phyloP scores from a whole-genome alignment of 805 yeast species.

The Myxozyma melibiosi region DNA sequence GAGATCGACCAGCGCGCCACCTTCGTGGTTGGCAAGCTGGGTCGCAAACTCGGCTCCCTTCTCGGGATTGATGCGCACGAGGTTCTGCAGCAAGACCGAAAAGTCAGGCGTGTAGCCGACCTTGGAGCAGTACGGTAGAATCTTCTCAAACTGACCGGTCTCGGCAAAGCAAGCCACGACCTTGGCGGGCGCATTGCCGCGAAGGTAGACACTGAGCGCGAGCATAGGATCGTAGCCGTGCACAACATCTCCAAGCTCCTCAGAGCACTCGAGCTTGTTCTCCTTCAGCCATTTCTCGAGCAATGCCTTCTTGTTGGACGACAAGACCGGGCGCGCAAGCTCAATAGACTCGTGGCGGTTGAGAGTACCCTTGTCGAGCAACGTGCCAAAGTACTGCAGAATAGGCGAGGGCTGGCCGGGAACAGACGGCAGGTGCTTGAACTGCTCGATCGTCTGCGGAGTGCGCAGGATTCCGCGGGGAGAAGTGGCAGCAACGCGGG shows the following conservation, averaged over 20 bases:
- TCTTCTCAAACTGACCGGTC: slow-evolving; percentile 94
- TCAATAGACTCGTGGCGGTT: slow-evolving; percentile 93
- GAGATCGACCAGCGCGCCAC: slow-evolving; percentile 64
- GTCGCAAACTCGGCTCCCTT: slow-evolving; percentile 97
- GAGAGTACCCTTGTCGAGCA: slow-evolving; percentile 88
- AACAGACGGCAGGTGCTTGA: slow-evolving; percentile 85
- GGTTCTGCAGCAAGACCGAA: slow-evolving; percentile 83
- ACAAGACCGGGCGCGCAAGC: slow-evolving; percentile 91
- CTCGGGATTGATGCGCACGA: slow-evolving; percentile 93
- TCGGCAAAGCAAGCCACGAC: slow-evolving; percentile 93
- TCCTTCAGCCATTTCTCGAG: slow-evolving; percentile 96
- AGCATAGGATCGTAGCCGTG: slow-evolving; percentile 82
- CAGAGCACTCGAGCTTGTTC: slow-evolving; percentile 91
- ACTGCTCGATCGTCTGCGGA: slow-evolving; percentile 88
- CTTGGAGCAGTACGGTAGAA: slow-evolving; percentile 89
- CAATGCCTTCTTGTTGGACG: slow-evolving; percentile 89
- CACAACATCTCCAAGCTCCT: slow-evolving; percentile 94
- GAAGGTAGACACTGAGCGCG: slow-evolving; percentile 87
- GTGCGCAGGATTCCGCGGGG: slow-evolving; percentile 80
- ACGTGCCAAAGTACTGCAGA: slow-evolving; percentile 84
- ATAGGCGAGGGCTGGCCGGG: slow-evolving; percentile 96
- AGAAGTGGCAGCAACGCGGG: slow-evolving; percentile 94
- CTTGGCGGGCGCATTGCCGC: slow-evolving; percentile 80
- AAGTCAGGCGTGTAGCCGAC: slow-evolving; percentile 88
- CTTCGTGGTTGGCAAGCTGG: slow-evolving; percentile 69